Percentiles rank a stretch among this genome's conserved stretches.
These are phyloP conservation scores for Globomyces sp. DNA, from an alignment of 371 early-diverging fungal genomes.

Conservation along the genomic window DNA sequence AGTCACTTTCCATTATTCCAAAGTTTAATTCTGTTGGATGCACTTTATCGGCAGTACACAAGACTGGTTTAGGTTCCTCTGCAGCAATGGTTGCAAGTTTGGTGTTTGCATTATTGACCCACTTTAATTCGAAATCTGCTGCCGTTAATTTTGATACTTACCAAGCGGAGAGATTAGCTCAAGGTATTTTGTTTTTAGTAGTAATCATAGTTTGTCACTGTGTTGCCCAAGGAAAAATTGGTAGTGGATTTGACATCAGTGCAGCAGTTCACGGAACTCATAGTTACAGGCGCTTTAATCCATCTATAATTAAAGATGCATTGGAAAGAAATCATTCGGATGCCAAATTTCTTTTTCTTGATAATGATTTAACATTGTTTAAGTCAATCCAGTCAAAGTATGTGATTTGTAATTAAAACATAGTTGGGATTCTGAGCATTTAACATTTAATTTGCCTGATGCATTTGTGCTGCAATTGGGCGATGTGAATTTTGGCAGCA, in stretches of 20 bases:
- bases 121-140: slow-evolving; percentile 56
- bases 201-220: slow-evolving; percentile 68
- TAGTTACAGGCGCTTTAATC: slow-evolving; percentile 79
- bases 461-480: slow-evolving; percentile 75
- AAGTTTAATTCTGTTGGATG: slow-evolving; percentile 68
- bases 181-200: slow-evolving; percentile 39
- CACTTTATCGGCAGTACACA: slow-evolving; percentile 76
- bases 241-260: slow-evolving; percentile 94
- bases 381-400: not conserved
- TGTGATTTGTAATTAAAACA: slow-evolving; percentile 10
- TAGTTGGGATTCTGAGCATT: slow-evolving; percentile 74
- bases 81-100: slow-evolving; percentile 91
- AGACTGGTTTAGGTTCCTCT: slow-evolving; percentile 95
- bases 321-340: slow-evolving; percentile 12
- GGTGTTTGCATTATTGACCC: slow-evolving; percentile 71
- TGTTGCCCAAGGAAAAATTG: slow-evolving; percentile 95
- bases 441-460: slow-evolving; percentile 68
- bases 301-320: slow-evolving; percentile 56
- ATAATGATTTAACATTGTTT: not conserved
- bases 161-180: slow-evolving; percentile 72
- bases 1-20: slow-evolving; percentile 59
- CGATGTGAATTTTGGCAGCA: slow-evolving; percentile 89
- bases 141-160: not conserved
- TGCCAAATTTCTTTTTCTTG: not conserved
- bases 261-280: slow-evolving; percentile 90